Evolutionary conservation across 2,329 filamentous ascomycete genomes (phyloP), one percentile per base, ranked within the genome.

Genomic region (Remersonia thermophila): DNA sequence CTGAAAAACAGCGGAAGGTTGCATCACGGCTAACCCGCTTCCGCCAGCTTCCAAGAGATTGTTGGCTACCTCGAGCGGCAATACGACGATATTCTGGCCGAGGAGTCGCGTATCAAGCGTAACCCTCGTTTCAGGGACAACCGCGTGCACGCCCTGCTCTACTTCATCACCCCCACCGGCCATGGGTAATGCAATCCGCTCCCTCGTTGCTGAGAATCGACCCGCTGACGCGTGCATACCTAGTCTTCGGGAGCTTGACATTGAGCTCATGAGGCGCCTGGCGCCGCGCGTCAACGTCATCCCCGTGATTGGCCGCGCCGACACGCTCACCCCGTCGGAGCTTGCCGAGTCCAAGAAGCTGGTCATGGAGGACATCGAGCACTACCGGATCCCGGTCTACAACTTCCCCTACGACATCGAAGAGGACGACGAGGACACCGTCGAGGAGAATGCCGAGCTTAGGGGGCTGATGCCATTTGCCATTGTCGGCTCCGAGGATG

Each of bases 401-500:
- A 98, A 98, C 75, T 98, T 98, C 72, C 91, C 91, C 33, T 98
- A 98, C 68, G 91, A 98, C 53, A 93, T 98, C 43, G 91, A 98
- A 65, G 91, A 98, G 69, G 91, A 98, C 53, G 91, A 98, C 50
- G 91, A 98, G 67, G 91, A 98, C 56, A 98, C 91, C 1, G 89
- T 98, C 14, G 91, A 98, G 66, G 91, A 98, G 68, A 98, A 98
- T 54, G 91, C 91, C 39, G 91, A 98, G 67, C 77, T 98, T 42
- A 77, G 91, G 59, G 87, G 91, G 33, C 73, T 98, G 50, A 98
- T 98, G 91, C 91, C 91, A 18, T 98, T 98, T 54, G 91, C 91
- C 51, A 98, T 98, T 62, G 91, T 98, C 50, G 91, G 91, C 39
- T 95, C 87, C 7, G 91, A 98, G 62, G 91, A 98, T 38, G 72